phyloP scores from a whole-genome alignment of 148 eudicot genomes.

The Persicaria maculosa region DNA sequence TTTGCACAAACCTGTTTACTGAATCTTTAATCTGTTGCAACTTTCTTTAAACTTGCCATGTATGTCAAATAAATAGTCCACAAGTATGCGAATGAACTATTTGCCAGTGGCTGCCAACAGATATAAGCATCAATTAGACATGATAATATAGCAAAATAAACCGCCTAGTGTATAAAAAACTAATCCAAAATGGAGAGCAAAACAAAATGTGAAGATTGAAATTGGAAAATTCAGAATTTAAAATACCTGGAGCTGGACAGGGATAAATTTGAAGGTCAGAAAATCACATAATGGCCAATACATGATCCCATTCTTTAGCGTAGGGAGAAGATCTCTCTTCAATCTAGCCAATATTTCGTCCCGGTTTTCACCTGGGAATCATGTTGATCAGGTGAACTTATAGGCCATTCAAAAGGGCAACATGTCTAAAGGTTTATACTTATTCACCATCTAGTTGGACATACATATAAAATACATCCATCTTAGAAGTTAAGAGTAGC shows the following conservation, averaged over 20 bases:
- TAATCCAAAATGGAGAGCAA: background rate
- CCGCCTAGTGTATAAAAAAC: background rate
- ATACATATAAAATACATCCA: background rate
- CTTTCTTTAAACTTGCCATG: conserved; percentile 68
- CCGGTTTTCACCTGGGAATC: conserved; percentile 53
- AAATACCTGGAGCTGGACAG: conserved; percentile 81
- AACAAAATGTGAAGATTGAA: background rate
- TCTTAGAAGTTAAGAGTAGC: too few species aligned
- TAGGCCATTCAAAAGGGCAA: background rate
- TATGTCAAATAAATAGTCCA: conserved; percentile 81
- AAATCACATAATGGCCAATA: conserved; percentile 94
- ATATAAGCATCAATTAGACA: background rate
- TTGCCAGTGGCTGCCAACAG: conserved; percentile 57
- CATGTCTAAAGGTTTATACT: background rate
- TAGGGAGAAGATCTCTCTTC: conserved; percentile 74
- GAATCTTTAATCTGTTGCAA: conserved; percentile 17
- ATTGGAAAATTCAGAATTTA: background rate
- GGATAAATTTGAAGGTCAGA: conserved; percentile 59
- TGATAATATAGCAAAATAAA: background rate
- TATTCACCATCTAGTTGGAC: background rate
- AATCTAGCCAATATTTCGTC: conserved; percentile 59
- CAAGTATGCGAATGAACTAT: conserved; percentile 59
- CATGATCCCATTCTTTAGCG: conserved; percentile 55
- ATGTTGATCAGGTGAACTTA: background rate
- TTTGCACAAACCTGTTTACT: background rate